Percentiles rank a stretch among this genome's conserved stretches.
Conservation (phyloP, 208 protist species). For the Angomonas ambiguus region DNA sequence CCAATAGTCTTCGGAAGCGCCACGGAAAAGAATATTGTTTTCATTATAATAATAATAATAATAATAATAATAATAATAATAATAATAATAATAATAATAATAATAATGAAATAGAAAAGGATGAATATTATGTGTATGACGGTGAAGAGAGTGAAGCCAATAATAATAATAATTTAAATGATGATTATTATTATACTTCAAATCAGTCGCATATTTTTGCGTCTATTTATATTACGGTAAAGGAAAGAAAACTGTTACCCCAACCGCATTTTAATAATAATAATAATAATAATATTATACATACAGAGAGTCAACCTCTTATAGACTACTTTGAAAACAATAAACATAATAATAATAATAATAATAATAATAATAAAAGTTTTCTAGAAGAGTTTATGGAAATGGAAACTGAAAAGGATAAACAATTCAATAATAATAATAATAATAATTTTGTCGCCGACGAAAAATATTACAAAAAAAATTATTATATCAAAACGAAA, state of each 20-base stretch:
- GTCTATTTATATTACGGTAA: not conserved
- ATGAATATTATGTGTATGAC: not conserved
- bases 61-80: not conserved
- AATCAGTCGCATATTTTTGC: no score
- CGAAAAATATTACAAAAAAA: no score
- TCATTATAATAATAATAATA: not conserved
- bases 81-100: constrained; percentile 5
- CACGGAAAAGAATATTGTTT: not conserved
- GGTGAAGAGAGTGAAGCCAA: not conserved
- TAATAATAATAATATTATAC: not conserved
- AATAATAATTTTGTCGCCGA: constrained; percentile 8
- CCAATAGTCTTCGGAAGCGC: not conserved
- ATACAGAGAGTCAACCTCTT: not conserved
- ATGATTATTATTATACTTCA: not conserved
- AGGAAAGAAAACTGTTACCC: not conserved
- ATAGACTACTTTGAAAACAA: not conserved
- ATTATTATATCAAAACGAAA: no score
- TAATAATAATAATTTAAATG: constrained; percentile 5
- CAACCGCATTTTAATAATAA: constrained; percentile 1
- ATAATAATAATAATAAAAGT: no score
- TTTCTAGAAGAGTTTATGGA: no score
- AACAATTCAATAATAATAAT: no score
- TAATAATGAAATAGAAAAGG: not conserved
- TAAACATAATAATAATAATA: constrained; percentile 1
- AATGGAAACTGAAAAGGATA: no score